These are phyloP conservation scores for Phalaenopsis aphrodite DNA, from an alignment of 106 monocot species.

Conservation along the genomic window DNA sequence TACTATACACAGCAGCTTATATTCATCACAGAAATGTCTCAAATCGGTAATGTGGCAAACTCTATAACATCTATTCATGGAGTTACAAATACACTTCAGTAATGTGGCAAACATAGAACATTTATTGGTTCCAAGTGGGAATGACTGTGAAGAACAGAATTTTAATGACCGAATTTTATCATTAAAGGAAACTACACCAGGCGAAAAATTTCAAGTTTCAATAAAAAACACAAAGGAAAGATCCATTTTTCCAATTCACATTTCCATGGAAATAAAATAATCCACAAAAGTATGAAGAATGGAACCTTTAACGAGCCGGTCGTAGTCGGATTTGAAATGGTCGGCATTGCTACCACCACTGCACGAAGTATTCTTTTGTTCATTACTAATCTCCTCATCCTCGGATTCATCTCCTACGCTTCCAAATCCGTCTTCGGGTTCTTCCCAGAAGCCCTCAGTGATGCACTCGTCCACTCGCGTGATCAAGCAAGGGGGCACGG, in stretches of 20 bases:
- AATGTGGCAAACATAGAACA: neutral
- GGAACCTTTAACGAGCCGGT: neutral
- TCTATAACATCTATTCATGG: neutral
- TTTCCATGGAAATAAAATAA: neutral
- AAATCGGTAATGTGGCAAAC: neutral
- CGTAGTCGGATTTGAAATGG: neutral
- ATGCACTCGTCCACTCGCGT: neutral
- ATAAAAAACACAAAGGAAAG: neutral
- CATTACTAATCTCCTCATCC: neutral
- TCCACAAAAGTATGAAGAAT: neutral
- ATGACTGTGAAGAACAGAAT: neutral
- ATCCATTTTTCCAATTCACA: neutral
- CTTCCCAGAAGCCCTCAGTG: conserved; percentile 3
- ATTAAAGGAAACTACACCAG: neutral
- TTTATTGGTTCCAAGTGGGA: neutral
- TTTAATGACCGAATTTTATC: neutral
- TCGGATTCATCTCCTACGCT: neutral
- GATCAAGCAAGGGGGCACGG: neutral
- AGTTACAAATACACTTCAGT: neutral
- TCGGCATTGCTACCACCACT: neutral
- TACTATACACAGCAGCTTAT: neutral
- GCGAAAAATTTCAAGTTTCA: neutral
- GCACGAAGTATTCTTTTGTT: neutral
- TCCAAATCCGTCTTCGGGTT: neutral
- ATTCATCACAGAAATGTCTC: neutral